phyloP scores from a whole-genome alignment of 108 stramenopile species.

The Heterococcus sp. region DNA sequence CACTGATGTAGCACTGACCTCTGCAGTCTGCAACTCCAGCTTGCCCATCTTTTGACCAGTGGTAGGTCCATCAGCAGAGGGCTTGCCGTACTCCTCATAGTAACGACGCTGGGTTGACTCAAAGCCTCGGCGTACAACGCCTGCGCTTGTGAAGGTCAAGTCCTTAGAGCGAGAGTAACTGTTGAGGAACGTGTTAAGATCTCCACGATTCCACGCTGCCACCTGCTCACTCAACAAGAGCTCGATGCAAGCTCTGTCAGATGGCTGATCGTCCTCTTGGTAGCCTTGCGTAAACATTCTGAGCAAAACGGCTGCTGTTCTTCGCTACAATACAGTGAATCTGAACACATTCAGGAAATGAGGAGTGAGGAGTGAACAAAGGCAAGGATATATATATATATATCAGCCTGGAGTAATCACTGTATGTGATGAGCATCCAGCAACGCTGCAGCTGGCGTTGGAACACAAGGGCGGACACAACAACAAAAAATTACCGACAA shows the following conservation, averaged over 20 bases:
- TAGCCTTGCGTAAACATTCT: neutral
- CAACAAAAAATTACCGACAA: no score
- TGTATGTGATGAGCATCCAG: no score
- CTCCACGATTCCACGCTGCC: neutral
- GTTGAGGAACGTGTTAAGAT: neutral
- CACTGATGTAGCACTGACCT: no score
- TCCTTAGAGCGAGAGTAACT: neutral
- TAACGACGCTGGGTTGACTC: neutral
- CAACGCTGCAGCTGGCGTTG: no score
- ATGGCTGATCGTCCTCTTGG: neutral
- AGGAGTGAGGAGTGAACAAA: neutral
- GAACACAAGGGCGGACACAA: no score
- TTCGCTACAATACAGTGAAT: neutral
- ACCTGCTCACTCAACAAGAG: neutral
- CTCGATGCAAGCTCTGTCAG: neutral
- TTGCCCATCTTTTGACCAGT: neutral
- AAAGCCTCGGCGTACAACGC: neutral
- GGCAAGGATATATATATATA: no score
- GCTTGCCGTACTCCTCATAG: neutral
- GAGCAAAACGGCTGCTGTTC: neutral
- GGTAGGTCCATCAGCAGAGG: no score
- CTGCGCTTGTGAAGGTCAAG: neutral
- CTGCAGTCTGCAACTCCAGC: neutral
- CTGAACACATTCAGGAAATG: neutral
- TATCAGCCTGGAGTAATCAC: no score